Conservation (phyloP, 1,284 basidiomycete genomes). For the Ustilago esculenta region DNA sequence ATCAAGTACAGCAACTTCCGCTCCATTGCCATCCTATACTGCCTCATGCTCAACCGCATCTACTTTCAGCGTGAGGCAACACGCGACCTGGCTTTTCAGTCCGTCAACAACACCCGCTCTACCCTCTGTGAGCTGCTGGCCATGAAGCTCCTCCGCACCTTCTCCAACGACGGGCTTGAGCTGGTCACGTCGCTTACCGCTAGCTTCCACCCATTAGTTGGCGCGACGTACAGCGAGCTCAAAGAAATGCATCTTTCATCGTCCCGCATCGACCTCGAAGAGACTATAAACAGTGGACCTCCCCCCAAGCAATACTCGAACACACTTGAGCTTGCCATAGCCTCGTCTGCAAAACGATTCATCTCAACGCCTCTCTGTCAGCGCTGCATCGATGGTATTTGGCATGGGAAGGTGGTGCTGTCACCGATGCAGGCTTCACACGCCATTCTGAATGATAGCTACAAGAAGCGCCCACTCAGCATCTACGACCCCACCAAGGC, state of each 20-base stretch:
- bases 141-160: constrained; percentile 76
- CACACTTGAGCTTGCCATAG: constrained; percentile 61
- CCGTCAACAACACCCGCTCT: constrained; percentile 80
- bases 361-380: constrained; percentile 59
- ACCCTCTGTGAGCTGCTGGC: constrained; percentile 88
- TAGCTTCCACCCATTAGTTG: constrained; percentile 80
- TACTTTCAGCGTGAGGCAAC: constrained; percentile 76
- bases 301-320: constrained; percentile 45
- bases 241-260: constrained; percentile 31
- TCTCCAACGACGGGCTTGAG: constrained; percentile 70
- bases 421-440: constrained; percentile 49
- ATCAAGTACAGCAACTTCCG: constrained; percentile 54
- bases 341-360: constrained; percentile 58
- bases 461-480: constrained; percentile 89
- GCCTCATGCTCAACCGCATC: constrained; percentile 85
- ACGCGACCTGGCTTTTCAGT: constrained; percentile 68
- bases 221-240: constrained; percentile 64
- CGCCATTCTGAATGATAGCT: constrained; percentile 74
- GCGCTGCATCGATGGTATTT: constrained; percentile 60
- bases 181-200: constrained; percentile 84
- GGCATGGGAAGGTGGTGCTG: constrained; percentile 56
- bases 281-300: constrained; percentile 23
- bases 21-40: constrained; percentile 78
- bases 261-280: constrained; percentile 29
- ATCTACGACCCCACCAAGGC: constrained; percentile 94